phyloP scores from a whole-genome alignment of 306 rosid species.

The Calophaca sinica region DNA sequence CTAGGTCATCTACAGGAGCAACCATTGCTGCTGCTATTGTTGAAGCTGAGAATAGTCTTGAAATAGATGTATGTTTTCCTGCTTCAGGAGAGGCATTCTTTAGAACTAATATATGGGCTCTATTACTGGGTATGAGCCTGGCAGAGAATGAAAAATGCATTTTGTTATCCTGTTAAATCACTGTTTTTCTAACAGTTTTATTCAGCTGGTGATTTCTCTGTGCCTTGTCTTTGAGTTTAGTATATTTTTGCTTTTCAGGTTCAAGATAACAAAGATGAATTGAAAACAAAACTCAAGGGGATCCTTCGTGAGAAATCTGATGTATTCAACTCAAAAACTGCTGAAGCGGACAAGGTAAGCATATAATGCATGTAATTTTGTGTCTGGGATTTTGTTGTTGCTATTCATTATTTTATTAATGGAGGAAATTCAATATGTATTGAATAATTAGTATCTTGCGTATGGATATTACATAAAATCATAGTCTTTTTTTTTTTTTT shows the following conservation, averaged over 20 bases:
- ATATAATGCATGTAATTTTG: background rate
- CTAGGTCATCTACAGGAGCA: constrained; percentile 63
- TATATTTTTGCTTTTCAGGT: constrained; percentile 52
- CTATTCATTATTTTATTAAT: constrained; percentile 19
- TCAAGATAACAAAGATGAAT: constrained; percentile 79
- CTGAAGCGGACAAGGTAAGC: constrained; percentile 81
- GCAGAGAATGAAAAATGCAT: constrained; percentile 41
- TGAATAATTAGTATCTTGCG: background rate
- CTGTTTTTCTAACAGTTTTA: constrained; percentile 2
- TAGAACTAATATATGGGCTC: constrained; percentile 52
- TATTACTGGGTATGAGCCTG: constrained; percentile 59
- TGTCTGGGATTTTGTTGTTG: constrained; percentile 30
- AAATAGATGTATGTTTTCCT: constrained; percentile 80
- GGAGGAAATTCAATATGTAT: constrained; percentile 10
- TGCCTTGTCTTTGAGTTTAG: constrained; percentile 20
- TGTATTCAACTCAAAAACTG: constrained; percentile 70
- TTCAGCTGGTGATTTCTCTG: constrained; percentile 14
- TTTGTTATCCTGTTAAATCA: constrained; percentile 1
- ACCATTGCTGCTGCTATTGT: constrained; percentile 88
- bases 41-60: constrained; percentile 83
- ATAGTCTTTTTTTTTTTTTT: background rate
- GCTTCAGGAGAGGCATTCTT: constrained; percentile 55
- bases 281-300: constrained; percentile 82
- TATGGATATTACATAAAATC: background rate
- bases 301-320: constrained; percentile 87